A percentile compares a stretch with the other conserved stretches of the same genome.
Evolutionary conservation across 2,329 filamentous ascomycete species (phyloP).

Genomic region (Fusarium nodosum): DNA sequence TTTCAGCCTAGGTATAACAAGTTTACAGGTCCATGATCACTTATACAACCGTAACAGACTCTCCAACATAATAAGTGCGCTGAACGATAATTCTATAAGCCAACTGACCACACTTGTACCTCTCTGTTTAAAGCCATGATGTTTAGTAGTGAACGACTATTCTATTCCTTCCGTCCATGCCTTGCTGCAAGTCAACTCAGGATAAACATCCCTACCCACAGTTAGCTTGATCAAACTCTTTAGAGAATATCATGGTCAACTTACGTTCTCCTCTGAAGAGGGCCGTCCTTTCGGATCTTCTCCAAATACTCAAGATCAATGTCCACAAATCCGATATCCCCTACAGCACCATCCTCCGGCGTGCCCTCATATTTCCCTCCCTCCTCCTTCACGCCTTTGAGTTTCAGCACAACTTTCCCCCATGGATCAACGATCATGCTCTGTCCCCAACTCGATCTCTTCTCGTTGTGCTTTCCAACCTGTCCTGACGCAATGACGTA

Average conservation of each 20-base stretch:
- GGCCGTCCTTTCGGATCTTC: conserved; percentile 66
- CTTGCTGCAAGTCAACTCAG: conserved; percentile 33
- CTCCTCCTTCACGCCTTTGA: conserved; percentile 68
- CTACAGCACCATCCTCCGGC: conserved; percentile 55
- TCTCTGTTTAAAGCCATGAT: neutral
- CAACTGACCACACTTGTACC: neutral
- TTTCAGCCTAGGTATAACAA: neutral
- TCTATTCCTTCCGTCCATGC: neutral
- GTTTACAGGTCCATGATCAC: neutral
- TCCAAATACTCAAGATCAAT: conserved; percentile 64
- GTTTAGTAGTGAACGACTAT: neutral
- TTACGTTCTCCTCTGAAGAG: conserved; percentile 65
- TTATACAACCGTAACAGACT: neutral
- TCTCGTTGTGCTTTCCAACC: conserved; percentile 77
- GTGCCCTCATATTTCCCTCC: conserved; percentile 50
- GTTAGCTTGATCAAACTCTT: conserved; percentile 9
- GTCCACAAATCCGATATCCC: conserved; percentile 68
- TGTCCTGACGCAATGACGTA: conserved; percentile 92
- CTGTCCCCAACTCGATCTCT: conserved; percentile 85
- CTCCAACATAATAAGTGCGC: neutral
- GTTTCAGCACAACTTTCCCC: conserved; percentile 79
- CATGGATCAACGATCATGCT: conserved; percentile 89
- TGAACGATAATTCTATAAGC: neutral
- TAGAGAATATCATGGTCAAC: conserved; percentile 48
- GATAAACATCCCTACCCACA: conserved; percentile 43